These are phyloP conservation scores for Teunomyces gatunensis DNA, from an alignment of 805 yeast species.

Conservation along the genomic window DNA sequence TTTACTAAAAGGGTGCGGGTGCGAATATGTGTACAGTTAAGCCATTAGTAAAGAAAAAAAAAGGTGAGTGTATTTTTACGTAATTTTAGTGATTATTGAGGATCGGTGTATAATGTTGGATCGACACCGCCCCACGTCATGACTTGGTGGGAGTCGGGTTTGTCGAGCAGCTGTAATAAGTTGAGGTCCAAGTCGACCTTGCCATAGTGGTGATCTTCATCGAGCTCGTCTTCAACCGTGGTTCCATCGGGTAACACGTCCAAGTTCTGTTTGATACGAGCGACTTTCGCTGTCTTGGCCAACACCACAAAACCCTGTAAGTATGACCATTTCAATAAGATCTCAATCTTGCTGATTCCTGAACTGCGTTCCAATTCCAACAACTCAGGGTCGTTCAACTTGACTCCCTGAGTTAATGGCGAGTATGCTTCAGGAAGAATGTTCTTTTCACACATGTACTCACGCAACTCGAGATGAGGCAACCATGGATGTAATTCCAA, in stretches of 20 bases:
- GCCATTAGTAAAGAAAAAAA: too few species aligned
- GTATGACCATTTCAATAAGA: constrained; percentile 69
- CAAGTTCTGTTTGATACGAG: constrained; percentile 54
- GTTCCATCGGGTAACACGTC: constrained; percentile 43
- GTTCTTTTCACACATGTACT: constrained; percentile 53
- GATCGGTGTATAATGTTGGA: constrained; percentile 24
- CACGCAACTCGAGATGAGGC: constrained; percentile 61
- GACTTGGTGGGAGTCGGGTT: constrained; percentile 34
- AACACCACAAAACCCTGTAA: constrained; percentile 52
- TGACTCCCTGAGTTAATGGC: constrained; percentile 68
- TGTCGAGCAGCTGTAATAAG: constrained; percentile 34
- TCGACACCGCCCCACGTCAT: constrained; percentile 33
- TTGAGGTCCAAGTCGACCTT: constrained; percentile 41
- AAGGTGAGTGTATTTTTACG: background rate
- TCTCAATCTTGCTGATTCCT: constrained; percentile 55
- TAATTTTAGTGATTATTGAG: background rate
- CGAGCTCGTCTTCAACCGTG: constrained; percentile 20
- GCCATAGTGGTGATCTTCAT: constrained; percentile 25
- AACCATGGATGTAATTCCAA: constrained; percentile 85
- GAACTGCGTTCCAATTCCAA: constrained; percentile 47
- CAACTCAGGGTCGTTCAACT: constrained; percentile 54
- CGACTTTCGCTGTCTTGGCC: constrained; percentile 48
- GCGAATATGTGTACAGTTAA: too few species aligned
- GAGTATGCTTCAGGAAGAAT: constrained; percentile 74
- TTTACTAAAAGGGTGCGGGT: too few species aligned